Evolutionary conservation across 148 eudicot species (phyloP).

Genomic region (Rhododendron kiyosumense): DNA sequence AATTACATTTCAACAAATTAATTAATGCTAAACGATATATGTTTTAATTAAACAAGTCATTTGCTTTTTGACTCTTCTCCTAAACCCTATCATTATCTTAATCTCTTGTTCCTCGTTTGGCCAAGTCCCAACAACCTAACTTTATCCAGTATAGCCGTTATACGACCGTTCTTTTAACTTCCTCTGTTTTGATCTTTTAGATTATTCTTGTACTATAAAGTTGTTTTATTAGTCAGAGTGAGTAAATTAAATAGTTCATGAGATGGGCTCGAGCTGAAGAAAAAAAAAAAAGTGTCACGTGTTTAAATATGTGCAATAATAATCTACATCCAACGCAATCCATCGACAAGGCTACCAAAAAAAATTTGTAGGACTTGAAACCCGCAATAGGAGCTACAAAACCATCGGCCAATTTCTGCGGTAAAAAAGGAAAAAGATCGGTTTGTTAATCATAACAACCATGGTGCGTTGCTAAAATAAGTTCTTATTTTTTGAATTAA

Average conservation of each 20-base stretch:
- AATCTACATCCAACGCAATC: background rate
- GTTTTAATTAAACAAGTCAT: background rate
- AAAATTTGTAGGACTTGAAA: background rate
- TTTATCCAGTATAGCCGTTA: background rate
- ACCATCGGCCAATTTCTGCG: background rate
- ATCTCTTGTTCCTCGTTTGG: background rate
- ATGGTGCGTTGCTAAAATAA: too few species aligned
- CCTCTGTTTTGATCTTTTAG: background rate
- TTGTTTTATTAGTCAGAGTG: background rate
- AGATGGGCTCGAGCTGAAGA: too few species aligned
- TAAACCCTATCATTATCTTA: too few species aligned
- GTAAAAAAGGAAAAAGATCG: background rate
- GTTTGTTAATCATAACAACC: background rate
- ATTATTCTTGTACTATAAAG: too few species aligned
- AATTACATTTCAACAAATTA: too few species aligned
- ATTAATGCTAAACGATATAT: background rate
- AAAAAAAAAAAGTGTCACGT: background rate
- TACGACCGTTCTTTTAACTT: background rate
- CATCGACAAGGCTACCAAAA: too few species aligned
- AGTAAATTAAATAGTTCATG: background rate
- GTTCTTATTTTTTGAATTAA: too few species aligned
- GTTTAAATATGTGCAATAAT: too few species aligned
- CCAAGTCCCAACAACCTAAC: background rate
- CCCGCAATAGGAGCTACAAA: background rate
- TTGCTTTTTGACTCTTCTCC: too few species aligned